Evolutionary conservation across 441 rosid genomes (phyloP).

Genomic region (Populus trichocarpa): DNA sequence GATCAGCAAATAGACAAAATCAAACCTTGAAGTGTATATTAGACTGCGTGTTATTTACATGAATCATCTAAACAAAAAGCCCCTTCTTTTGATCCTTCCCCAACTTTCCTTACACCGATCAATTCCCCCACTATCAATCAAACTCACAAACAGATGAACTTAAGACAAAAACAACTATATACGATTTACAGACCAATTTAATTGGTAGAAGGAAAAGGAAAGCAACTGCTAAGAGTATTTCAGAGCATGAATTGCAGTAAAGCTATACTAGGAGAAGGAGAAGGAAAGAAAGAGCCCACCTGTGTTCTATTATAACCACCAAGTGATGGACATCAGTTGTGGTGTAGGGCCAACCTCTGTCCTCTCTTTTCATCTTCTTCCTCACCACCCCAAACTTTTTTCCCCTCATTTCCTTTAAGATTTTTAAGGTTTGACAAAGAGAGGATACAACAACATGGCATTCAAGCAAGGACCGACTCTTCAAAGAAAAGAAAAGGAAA

Average conservation of each 20-base stretch:
- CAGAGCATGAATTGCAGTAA: background rate
- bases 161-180: background rate
- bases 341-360: background rate
- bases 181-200: background rate
- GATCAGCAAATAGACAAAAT: background rate
- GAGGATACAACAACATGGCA: background rate
- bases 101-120: constrained; percentile 5
- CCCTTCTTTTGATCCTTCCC: constrained; percentile 1
- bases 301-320: background rate
- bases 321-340: background rate
- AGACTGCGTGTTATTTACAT: constrained; percentile 19
- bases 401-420: background rate
- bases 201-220: background rate
- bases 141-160: constrained; percentile 3
- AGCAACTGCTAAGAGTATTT: background rate
- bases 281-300: background rate
- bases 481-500: constrained; percentile 5
- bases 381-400: background rate
- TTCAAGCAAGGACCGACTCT: background rate
- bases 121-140: constrained; percentile 4
- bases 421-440: background rate
- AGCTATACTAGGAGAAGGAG: background rate
- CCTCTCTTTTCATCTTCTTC: background rate
- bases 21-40: constrained; percentile 11
- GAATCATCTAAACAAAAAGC: constrained; percentile 6